These are phyloP conservation scores for Mycena latifolia DNA, from an alignment of 768 basidiomycete species.

Conservation along the genomic window DNA sequence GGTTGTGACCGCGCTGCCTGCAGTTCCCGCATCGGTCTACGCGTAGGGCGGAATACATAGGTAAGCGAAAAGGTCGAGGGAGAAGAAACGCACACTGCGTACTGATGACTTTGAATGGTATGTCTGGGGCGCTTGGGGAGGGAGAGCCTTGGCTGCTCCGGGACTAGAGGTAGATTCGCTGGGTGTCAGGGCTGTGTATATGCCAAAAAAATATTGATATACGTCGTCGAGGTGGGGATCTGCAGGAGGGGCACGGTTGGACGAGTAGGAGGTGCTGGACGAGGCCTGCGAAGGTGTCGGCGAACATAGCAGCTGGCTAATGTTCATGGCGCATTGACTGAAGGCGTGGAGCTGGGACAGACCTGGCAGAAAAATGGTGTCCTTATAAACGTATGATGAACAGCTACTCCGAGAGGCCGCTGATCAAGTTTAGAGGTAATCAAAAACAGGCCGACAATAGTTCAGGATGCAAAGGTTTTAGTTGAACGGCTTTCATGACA, in stretches of 20 bases:
- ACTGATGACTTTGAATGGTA: constrained; percentile 31
- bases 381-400: constrained; percentile 23
- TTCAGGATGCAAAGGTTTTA: constrained; percentile 23
- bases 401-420: constrained; percentile 15
- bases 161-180: constrained; percentile 5
- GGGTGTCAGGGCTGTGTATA: not conserved
- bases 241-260: constrained; percentile 1
- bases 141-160: constrained; percentile 28
- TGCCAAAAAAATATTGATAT: not conserved
- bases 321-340: constrained; percentile 28
- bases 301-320: constrained; percentile 34
- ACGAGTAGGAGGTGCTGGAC: not conserved
- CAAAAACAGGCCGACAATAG: constrained; percentile 31
- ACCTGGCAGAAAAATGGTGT: not conserved
- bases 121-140: constrained; percentile 21
- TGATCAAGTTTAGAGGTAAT: constrained; percentile 26
- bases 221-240: constrained; percentile 19
- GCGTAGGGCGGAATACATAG: not conserved
- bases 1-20: constrained; percentile 35
- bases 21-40: constrained; percentile 37
- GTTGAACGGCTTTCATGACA: constrained; percentile 28
- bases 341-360: not conserved
- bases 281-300: constrained; percentile 17
- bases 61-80: constrained; percentile 9
- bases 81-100: constrained; percentile 35